Conservation (phyloP, 2,329 filamentous ascomycete genomes). For the Ceratocystis variospora region DNA sequence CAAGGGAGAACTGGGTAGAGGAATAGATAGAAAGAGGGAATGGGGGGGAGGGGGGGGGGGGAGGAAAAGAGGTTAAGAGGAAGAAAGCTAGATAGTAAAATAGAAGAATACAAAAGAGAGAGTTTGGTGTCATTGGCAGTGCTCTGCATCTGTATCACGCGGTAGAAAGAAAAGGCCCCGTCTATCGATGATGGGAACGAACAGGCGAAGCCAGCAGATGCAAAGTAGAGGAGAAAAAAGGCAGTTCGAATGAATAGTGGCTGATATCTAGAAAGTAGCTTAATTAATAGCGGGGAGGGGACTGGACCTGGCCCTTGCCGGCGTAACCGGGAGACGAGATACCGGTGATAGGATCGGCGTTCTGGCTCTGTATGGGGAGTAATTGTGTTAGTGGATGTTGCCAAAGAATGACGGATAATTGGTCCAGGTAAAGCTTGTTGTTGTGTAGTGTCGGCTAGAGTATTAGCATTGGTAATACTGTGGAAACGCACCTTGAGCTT, state of each 20-base stretch:
- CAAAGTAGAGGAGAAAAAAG: slow-evolving; percentile 22
- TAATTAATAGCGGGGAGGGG: slow-evolving; percentile 38
- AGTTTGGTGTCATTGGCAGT: neutral
- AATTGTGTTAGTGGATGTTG: slow-evolving; percentile 16
- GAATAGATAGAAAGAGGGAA: neutral
- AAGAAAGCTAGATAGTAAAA: neutral
- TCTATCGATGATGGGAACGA: slow-evolving; percentile 29
- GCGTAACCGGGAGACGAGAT: slow-evolving; percentile 64
- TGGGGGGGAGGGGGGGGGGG: neutral
- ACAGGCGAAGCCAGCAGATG: slow-evolving; percentile 5
- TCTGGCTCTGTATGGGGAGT: slow-evolving; percentile 51
- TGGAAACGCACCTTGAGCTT: slow-evolving; percentile 62
- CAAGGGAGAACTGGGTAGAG: neutral
- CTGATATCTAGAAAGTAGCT: slow-evolving; percentile 15
- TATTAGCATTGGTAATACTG: neutral
- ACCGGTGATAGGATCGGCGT: slow-evolving; percentile 75
- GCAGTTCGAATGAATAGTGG: slow-evolving; percentile 16
- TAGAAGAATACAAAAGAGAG: neutral
- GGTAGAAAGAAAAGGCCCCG: neutral
- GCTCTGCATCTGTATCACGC: slow-evolving; percentile 12
- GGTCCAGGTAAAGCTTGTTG: too few relatives aligned
- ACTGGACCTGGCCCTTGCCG: slow-evolving; percentile 68
- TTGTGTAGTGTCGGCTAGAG: too few relatives aligned
- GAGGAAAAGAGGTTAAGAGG: neutral
- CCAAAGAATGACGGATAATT: too few relatives aligned